Base-by-base conservation (phyloP, 345 rosid species). In the Boechera stricta region DNA sequence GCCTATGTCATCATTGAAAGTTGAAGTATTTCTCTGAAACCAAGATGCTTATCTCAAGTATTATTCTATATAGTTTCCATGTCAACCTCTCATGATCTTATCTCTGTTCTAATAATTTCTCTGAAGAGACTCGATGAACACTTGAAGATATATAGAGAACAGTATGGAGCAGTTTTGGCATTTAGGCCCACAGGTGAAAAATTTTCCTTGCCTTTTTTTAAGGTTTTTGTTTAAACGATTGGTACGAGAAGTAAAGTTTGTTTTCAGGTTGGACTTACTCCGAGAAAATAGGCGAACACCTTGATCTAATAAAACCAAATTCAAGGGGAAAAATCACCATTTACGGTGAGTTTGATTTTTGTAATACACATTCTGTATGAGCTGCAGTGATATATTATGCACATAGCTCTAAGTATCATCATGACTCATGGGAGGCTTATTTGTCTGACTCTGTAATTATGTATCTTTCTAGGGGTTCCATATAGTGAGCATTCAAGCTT, bases 401-500 rank as follows among this genome's bases (percentile, higher is more conserved):
- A 58, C 38, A 51, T 10, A 49, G 36, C 58, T 62, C 6, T 7
- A 12, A 49, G 12, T 32, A 72, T 58, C 35, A 13, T 32, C 10
- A 39, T 11, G 56, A 29, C 2, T 48, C 11, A 7, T 33, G 56
- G 42, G 10, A 26, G 24, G 12, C 55, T 1, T 3, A 38, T 57
- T 24, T 59, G 35, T 59, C 63, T 67, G 32, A 51, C 6, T 11
- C 3, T 56, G 33, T 71, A 0, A 3, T 39, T 24, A 29, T 38
- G 21, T 31, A 61, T 69, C 41, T 16, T 60, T 76, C 13, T 84
- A 88, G 97, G 97, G 48, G 93, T 89, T 76, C 94, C 94, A 38
- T 91, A 86, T 69, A 91, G 93, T 61, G 94, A 91, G 83, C 97
- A 88, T 79, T 89, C 94, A 31, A 89, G 97, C 80, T 91, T 87